Percentiles rank a stretch among this genome's conserved stretches.
phyloP scores from a whole-genome alignment of 2,329 filamentous ascomycete genomes.

The Penicillium brasilianum region DNA sequence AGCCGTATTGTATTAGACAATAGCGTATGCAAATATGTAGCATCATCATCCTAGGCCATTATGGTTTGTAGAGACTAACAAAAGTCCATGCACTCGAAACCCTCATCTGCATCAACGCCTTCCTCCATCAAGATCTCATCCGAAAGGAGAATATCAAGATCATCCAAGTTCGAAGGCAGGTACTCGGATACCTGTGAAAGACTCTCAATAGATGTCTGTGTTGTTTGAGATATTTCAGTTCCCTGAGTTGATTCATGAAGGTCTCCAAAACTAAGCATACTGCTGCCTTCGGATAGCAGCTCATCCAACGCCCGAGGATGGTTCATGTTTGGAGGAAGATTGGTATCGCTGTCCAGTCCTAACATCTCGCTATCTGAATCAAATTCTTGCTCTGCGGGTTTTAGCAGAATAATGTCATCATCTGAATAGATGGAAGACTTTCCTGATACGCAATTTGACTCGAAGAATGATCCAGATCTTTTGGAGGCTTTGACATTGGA shows the following conservation, averaged over 20 bases:
- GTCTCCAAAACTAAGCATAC: constrained; percentile 21
- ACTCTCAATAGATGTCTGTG: not conserved
- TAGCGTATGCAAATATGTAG: not conserved
- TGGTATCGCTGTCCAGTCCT: not conserved
- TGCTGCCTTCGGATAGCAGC: constrained; percentile 16
- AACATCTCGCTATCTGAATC: constrained; percentile 1
- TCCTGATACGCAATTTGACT: not conserved
- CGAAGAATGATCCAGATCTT: constrained; percentile 7
- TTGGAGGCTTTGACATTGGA: constrained; percentile 20
- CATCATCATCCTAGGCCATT: not conserved
- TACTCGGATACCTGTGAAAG: not conserved
- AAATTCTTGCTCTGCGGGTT: not conserved
- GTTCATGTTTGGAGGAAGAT: too few species aligned
- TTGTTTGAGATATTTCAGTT: constrained; percentile 15
- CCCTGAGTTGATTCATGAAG: constrained; percentile 18
- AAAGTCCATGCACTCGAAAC: not conserved
- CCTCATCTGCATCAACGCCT: not conserved
- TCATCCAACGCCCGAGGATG: constrained; percentile 4
- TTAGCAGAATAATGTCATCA: not conserved
- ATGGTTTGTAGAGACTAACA: not conserved
- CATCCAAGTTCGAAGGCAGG: not conserved
- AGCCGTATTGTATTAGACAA: not conserved
- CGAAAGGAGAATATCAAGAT: constrained; percentile 1
- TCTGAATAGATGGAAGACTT: not conserved
- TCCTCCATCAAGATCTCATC: constrained; percentile 3